Base-by-base conservation (phyloP, 2,329 filamentous ascomycete genomes). In the Septoria petroselini region DNA sequence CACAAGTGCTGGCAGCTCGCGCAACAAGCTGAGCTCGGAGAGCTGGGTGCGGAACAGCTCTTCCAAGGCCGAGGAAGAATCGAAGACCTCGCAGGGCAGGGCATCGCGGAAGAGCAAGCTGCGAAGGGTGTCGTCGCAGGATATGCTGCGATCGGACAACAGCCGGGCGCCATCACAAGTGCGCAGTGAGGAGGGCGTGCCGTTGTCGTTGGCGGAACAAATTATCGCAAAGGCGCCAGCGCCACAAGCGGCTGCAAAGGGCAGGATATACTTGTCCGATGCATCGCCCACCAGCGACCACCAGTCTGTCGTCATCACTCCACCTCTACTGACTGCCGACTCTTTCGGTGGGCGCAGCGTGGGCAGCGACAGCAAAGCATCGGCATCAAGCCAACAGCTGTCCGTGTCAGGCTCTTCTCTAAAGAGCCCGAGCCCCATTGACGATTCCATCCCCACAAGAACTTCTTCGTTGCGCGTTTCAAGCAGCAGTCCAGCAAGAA, bases 221-320 rank as follows among this genome's bases (percentile, higher is more conserved):
- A 62, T 64, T 48, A 60, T 63, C 31, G 55, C 59, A 3, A 53
- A 52, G 42, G 52, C 61, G 19, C 57, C 40, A 61, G 70, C 30
- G 64, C 68, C 18, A 71, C 69, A 41, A 62, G 69, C 69, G 37
- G 71, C 67, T 52, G 63, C 65, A 6, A 77, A 68, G 15, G 54
- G 53, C 15, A 53, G 62, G 31, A 43, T 64, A 17, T 65, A 60
- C 46, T 51, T 64, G 46, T 54, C 49, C 17, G 64, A 65, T 48
- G 53, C 51, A 4, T 54, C 53, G 17, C 17, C 7, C 6, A 52
- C 57, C 19, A 48, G 49, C 38, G 60, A 61, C 25, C 56, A 57
- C 48, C 49, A 48, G 29, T 23, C 52, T 12, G 41, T 47, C 9
- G 15, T 33, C n/a, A 58, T 59, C n/a, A 53, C 58, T 7, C 57